These are phyloP conservation scores for Lentinus polychrous DNA, from an alignment of 1,284 basidiomycete species.

Conservation along the genomic window DNA sequence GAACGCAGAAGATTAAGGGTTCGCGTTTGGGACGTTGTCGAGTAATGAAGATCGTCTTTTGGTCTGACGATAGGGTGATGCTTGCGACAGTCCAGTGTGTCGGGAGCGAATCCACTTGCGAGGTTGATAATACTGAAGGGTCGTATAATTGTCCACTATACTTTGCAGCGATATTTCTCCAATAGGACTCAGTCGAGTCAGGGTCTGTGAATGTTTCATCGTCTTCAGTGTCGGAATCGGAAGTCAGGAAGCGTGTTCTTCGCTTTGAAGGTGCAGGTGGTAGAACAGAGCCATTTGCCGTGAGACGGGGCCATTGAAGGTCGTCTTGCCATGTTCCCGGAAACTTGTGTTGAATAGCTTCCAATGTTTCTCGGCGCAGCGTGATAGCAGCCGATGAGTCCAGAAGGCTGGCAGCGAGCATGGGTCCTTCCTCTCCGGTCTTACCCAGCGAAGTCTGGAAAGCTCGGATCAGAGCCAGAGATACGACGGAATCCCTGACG, in stretches of 20 bases:
- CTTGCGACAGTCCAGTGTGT: slow-evolving; percentile 81
- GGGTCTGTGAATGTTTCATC: slow-evolving; percentile 28
- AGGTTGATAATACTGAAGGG: slow-evolving; percentile 28
- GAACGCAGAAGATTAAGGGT: slow-evolving; percentile 83
- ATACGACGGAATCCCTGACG: slow-evolving; percentile 67
- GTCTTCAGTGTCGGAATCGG: slow-evolving; percentile 29
- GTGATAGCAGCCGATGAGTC: slow-evolving; percentile 72
- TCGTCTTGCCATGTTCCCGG: slow-evolving; percentile 43
- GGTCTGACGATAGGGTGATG: slow-evolving; percentile 78
- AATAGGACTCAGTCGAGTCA: slow-evolving; percentile 43
- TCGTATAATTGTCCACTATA: slow-evolving; percentile 45
- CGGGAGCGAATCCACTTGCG: slow-evolving; percentile 51
- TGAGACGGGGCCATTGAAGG: slow-evolving; percentile 59
- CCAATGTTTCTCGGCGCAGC: slow-evolving; percentile 73
- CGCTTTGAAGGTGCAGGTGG: slow-evolving; percentile 18
- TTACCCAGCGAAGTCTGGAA: slow-evolving; percentile 78
- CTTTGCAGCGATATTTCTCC: slow-evolving; percentile 47
- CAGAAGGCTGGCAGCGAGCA: slow-evolving; percentile 59
- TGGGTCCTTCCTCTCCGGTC: slow-evolving; percentile 40
- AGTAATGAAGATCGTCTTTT: slow-evolving; percentile 78
- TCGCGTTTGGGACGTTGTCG: slow-evolving; percentile 60
- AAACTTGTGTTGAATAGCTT: slow-evolving; percentile 64
- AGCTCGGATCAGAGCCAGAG: slow-evolving; percentile 63
- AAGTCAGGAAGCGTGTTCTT: slow-evolving; percentile 11
- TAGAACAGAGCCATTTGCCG: slow-evolving; percentile 33